phyloP scores from a whole-genome alignment of 768 basidiomycete species.

The Lactarius sp. region DNA sequence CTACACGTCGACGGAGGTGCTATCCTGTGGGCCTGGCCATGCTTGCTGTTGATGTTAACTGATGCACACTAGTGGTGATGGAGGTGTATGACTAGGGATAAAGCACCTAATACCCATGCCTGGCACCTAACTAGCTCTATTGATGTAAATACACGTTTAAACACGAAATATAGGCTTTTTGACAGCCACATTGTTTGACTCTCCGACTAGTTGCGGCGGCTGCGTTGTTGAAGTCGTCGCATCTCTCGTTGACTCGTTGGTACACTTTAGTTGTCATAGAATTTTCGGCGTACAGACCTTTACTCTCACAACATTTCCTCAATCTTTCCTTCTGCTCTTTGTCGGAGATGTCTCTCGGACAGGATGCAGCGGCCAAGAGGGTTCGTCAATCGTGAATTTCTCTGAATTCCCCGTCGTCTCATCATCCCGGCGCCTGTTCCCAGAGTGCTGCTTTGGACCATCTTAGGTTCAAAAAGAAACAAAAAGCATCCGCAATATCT shows the following conservation, averaged over 20 bases:
- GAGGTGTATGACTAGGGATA: neutral
- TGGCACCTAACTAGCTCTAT: neutral
- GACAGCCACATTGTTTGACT: conserved; percentile 34
- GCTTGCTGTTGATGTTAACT: neutral
- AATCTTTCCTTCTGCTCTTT: neutral
- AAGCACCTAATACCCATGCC: neutral
- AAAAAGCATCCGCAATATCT: conserved; percentile 30
- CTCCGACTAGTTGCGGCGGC: conserved; percentile 30
- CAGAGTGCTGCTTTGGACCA: conserved; percentile 43
- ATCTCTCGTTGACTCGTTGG: neutral
- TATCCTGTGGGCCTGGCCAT: neutral
- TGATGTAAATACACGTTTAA: conserved; percentile 16
- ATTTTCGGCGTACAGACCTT: neutral
- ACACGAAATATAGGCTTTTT: conserved; percentile 22
- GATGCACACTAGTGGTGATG: neutral
- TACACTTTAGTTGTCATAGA: neutral
- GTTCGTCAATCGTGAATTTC: conserved; percentile 27
- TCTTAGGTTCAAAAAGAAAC: conserved; percentile 46
- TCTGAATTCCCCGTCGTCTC: conserved; percentile 27
- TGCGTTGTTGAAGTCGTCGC: conserved; percentile 9
- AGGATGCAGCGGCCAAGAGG: conserved; percentile 23
- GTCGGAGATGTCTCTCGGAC: conserved; percentile 21
- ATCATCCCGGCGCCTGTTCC: conserved; percentile 20
- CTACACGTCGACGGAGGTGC: neutral
- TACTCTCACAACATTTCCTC: neutral